Conservation (phyloP, 441 rosid species). For the Melastoma candidum region DNA sequence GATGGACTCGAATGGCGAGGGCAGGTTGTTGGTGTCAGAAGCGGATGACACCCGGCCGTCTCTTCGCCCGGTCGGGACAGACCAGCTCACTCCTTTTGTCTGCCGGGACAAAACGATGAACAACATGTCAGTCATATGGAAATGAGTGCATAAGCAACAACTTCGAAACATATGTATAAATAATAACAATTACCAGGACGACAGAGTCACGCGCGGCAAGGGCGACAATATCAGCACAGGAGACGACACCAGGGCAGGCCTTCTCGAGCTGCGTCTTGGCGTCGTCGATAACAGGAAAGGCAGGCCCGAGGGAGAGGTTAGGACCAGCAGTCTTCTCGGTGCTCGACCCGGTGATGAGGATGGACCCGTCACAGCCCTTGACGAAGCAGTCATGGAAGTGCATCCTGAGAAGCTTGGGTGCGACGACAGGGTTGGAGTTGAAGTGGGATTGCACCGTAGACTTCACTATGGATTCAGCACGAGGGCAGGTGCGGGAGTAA, state of each 20-base stretch:
- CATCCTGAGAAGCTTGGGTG: slow-evolving; percentile 50
- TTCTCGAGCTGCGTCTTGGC: slow-evolving; percentile 62
- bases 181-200: slow-evolving; percentile 29
- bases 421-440: slow-evolving; percentile 24
- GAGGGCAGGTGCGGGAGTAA: slow-evolving; percentile 28
- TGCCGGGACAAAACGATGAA: slow-evolving; percentile 12
- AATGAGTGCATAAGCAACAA: not conserved
- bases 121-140: not conserved
- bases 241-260: slow-evolving; percentile 57
- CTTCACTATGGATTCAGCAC: slow-evolving; percentile 37
- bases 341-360: slow-evolving; percentile 43
- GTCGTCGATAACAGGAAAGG: slow-evolving; percentile 60
- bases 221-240: slow-evolving; percentile 72
- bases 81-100: slow-evolving; percentile 48
- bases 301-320: slow-evolving; percentile 29
- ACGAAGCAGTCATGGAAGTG: slow-evolving; percentile 55
- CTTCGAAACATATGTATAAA: not conserved
- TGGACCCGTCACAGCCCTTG: not conserved
- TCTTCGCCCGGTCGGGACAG: slow-evolving; percentile 64
- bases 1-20: slow-evolving; percentile 42
- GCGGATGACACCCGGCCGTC: slow-evolving; percentile 62
- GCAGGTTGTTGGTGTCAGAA: slow-evolving; percentile 42
- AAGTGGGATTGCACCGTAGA: slow-evolving; percentile 27
- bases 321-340: slow-evolving; percentile 46
- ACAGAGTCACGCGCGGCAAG: slow-evolving; percentile 70